Conservation (phyloP, 768 basidiomycete genomes). For the Hericium erinaceus region DNA sequence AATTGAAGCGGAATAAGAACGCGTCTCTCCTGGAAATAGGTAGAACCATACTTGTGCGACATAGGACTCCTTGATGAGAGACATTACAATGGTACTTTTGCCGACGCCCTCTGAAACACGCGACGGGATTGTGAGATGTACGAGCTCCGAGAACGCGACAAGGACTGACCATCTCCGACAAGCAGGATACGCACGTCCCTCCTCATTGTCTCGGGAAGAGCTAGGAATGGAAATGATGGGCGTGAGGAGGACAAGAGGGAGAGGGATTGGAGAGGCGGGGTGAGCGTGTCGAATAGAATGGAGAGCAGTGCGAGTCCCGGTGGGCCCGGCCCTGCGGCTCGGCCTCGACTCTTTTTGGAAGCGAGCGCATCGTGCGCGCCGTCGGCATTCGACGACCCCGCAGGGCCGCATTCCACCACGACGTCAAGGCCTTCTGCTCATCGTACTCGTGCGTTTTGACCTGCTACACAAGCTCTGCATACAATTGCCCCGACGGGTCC, state of each 20-base stretch:
- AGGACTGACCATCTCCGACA: conserved; percentile 78
- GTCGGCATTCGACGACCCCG: neutral
- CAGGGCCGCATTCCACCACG: too few relatives aligned
- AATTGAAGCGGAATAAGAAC: neutral
- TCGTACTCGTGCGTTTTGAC: too few relatives aligned
- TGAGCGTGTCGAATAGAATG: neutral
- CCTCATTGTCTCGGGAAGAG: conserved; percentile 43
- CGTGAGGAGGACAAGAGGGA: too few relatives aligned
- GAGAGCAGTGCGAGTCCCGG: neutral
- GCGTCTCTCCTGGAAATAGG: conserved; percentile 2
- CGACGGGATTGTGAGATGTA: conserved; percentile 4
- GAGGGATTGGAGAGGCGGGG: neutral
- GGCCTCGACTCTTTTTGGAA: too few relatives aligned
- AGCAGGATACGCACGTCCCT: conserved; percentile 91
- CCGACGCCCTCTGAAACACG: conserved; percentile 77
- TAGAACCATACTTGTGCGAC: conserved; percentile 64
- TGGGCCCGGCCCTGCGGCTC: too few relatives aligned
- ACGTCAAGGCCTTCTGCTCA: too few relatives aligned
- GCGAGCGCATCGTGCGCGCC: too few relatives aligned
- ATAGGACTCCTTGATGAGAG: conserved; percentile 92
- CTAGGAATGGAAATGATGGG: too few relatives aligned
- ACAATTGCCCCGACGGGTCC: neutral
- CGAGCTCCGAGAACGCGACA: neutral
- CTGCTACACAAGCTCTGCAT: too few relatives aligned
- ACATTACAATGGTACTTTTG: conserved; percentile 95